phyloP scores from a whole-genome alignment of 441 rosid species.

The Pelargonium citronellum region DNA sequence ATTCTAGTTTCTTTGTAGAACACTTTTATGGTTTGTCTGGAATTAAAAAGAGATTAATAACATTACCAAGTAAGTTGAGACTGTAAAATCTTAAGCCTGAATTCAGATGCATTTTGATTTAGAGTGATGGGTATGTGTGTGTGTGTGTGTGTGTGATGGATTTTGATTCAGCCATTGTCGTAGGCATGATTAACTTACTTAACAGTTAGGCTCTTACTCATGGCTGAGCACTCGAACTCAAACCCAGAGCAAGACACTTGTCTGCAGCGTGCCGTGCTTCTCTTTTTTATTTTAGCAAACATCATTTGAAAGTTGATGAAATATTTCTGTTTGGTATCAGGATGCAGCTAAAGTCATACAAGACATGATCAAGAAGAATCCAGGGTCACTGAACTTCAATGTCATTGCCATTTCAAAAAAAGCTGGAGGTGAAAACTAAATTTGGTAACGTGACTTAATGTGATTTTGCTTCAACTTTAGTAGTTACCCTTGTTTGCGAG shows the following conservation, averaged over 20 bases:
- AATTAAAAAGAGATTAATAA: neutral
- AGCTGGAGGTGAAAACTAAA: constrained; percentile 24
- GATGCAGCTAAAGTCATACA: constrained; percentile 64
- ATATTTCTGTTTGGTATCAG: constrained; percentile 28
- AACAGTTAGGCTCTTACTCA: neutral
- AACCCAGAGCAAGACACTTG: neutral
- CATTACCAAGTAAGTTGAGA: neutral
- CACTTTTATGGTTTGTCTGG: neutral
- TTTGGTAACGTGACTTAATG: constrained; percentile 12
- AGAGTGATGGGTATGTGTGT: too few relatives aligned
- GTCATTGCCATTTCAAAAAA: constrained; percentile 66
- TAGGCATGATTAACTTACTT: too few relatives aligned
- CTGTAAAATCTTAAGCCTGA: neutral
- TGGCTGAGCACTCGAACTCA: neutral
- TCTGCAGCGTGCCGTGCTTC: neutral
- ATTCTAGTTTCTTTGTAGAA: neutral
- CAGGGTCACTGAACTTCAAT: constrained; percentile 64
- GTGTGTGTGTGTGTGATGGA: too few relatives aligned
- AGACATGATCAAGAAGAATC: constrained; percentile 71
- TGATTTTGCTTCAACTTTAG: neutral
- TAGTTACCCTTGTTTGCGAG: neutral
- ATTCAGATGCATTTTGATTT: too few relatives aligned
- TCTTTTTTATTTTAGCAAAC: neutral
- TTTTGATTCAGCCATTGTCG: too few relatives aligned
- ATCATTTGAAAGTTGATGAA: neutral